A percentile compares a stretch with the other conserved stretches of the same genome.
Conservation (phyloP, 768 basidiomycete species). For the Amanita rimosa region DNA sequence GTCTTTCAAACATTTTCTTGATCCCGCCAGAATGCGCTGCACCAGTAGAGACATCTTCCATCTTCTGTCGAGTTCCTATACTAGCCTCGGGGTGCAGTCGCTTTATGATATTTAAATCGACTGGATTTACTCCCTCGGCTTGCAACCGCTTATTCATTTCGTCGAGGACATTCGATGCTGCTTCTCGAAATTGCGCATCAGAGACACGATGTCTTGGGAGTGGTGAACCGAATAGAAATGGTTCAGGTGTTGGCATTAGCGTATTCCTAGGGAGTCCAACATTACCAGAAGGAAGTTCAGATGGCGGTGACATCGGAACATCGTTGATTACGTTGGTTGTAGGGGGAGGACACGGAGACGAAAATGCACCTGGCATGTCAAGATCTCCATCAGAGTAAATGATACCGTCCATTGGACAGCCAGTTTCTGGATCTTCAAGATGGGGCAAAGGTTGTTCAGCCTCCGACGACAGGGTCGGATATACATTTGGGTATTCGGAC, state of each 20-base stretch:
- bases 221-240: slow-evolving; percentile 75
- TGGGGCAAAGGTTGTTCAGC: neutral
- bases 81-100: slow-evolving; percentile 23
- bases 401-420: neutral
- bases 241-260: slow-evolving; percentile 18
- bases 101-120: slow-evolving; percentile 34
- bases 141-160: slow-evolving; percentile 74
- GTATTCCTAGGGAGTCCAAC: slow-evolving; percentile 4
- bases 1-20: slow-evolving; percentile 39
- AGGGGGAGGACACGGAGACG: neutral
- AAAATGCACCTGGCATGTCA: slow-evolving; percentile 24
- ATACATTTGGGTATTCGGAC: slow-evolving; percentile 14
- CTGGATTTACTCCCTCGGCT: slow-evolving; percentile 39
- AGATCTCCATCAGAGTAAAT: slow-evolving; percentile 14
- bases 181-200: slow-evolving; percentile 53
- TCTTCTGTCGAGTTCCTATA: slow-evolving; percentile 10
- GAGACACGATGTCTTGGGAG: slow-evolving; percentile 50
- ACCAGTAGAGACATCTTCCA: slow-evolving; percentile 14
- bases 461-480: slow-evolving; percentile 26
- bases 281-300: neutral
- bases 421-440: slow-evolving; percentile 5
- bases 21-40: slow-evolving; percentile 16
- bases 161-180: slow-evolving; percentile 61
- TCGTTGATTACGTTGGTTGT: neutral
- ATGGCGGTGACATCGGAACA: slow-evolving; percentile 2